Evolutionary conservation across 2,329 filamentous ascomycete genomes (phyloP).

Genomic region (Cadophora sp.): DNA sequence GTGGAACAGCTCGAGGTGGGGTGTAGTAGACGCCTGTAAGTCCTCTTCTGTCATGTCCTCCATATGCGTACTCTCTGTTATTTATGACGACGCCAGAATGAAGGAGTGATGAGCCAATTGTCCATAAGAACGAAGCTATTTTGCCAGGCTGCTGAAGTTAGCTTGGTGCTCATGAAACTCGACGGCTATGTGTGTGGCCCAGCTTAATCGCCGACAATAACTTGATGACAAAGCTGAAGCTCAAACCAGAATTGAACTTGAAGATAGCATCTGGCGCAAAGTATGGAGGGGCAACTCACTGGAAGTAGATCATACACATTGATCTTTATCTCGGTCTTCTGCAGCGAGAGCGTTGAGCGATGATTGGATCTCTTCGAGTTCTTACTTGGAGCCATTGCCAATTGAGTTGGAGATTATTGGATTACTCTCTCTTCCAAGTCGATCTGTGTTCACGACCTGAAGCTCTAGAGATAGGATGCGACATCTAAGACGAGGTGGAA

Average conservation of each 20-base stretch:
- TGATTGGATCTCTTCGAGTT: conserved; percentile 50
- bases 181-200: neutral
- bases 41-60: conserved; percentile 74
- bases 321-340: conserved; percentile 76
- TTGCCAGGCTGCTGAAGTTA: conserved; percentile 65
- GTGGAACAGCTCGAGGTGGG: conserved; percentile 72
- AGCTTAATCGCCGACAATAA: neutral
- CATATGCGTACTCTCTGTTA: conserved; percentile 83
- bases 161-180: neutral
- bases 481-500: conserved; percentile 5
- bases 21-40: conserved; percentile 87
- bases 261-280: neutral
- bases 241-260: neutral
- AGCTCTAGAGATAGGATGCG: neutral
- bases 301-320: conserved; percentile 81
- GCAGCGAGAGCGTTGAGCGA: conserved; percentile 70
- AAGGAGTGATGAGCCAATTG: conserved; percentile 76
- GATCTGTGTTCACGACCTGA: neutral
- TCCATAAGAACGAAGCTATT: conserved; percentile 79
- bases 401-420: neutral
- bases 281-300: conserved; percentile 50
- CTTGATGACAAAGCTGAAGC: neutral
- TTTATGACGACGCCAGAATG: conserved; percentile 86
- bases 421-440: neutral
- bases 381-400: conserved; percentile 35